Evolutionary conservation across 1,284 basidiomycete genomes (phyloP).

Genomic region (Sporisorium exsertum): DNA sequence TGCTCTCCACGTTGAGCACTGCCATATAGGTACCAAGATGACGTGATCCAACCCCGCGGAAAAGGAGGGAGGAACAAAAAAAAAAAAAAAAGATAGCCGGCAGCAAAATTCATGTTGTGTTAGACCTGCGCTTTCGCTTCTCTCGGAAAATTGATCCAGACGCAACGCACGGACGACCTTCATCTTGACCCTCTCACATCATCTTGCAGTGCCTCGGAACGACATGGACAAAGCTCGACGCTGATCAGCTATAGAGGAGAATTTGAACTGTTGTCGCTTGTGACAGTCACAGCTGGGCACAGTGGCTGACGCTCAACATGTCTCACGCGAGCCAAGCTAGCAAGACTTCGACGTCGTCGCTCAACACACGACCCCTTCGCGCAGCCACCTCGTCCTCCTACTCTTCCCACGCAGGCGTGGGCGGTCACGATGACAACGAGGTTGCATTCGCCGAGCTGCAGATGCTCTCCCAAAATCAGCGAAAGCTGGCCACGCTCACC

Average conservation of each 20-base stretch:
- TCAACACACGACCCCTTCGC: conserved; percentile 5
- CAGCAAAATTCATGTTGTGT: no score
- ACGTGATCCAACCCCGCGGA: conserved; percentile 13
- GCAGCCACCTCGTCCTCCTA: conserved; percentile 12
- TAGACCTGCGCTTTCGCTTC: background rate
- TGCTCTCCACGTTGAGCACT: conserved; percentile 6
- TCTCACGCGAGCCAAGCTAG: conserved; percentile 22
- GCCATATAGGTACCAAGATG: background rate
- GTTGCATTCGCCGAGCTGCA: conserved; percentile 70
- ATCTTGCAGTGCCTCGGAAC: background rate
- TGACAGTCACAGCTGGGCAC: background rate
- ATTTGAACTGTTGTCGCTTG: background rate
- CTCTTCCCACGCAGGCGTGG: conserved; percentile 2
- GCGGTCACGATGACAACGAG: conserved; percentile 49
- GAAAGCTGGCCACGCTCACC: conserved; percentile 68
- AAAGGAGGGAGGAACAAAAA: background rate
- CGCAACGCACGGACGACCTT: conserved; percentile 13
- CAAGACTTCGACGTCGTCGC: conserved; percentile 28
- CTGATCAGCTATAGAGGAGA: background rate
- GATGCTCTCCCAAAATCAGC: conserved; percentile 70
- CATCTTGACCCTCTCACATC: background rate
- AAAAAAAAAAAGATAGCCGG: conserved; percentile 32
- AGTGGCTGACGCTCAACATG: conserved; percentile 8
- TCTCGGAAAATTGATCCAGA: background rate
- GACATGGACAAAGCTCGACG: background rate